A percentile compares a stretch with the other conserved stretches of the same genome.
phyloP scores from a whole-genome alignment of 305 asterid species.

The Stenogyne calaminthoides region DNA sequence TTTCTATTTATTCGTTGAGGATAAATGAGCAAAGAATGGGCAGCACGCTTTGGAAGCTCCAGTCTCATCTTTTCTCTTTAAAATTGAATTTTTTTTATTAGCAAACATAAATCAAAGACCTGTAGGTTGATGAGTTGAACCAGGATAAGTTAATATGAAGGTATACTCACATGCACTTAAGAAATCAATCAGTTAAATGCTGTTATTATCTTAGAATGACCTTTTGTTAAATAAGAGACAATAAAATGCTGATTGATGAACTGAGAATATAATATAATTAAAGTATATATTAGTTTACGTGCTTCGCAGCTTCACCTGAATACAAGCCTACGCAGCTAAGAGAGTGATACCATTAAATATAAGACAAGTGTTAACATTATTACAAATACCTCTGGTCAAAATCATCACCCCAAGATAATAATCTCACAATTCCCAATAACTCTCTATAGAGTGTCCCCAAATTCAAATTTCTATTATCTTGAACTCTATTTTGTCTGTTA shows the following conservation, averaged over 20 bases:
- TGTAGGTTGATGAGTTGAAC: neutral
- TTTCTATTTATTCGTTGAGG: neutral
- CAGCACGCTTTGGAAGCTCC: slow-evolving; percentile 1
- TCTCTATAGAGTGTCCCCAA: neutral
- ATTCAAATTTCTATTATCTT: neutral
- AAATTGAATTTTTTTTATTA: neutral
- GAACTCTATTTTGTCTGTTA: neutral
- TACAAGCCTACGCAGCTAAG: too few relatives aligned
- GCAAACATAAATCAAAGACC: neutral
- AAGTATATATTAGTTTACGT: neutral
- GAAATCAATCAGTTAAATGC: neutral
- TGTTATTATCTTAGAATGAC: neutral
- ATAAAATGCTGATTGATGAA: neutral
- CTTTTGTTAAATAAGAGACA: neutral
- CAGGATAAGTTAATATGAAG: neutral
- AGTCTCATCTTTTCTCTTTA: neutral
- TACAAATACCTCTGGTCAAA: neutral
- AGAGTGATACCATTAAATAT: too few relatives aligned
- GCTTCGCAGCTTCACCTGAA: neutral
- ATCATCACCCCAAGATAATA: neutral
- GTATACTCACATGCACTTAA: neutral
- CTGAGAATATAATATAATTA: neutral
- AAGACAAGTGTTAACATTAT: too few relatives aligned
- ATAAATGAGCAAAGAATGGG: neutral
- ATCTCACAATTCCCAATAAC: neutral